Evolutionary conservation across 192 early-diverging fungal species (phyloP).

Genomic region (Phlyctochytrium arcticum): DNA sequence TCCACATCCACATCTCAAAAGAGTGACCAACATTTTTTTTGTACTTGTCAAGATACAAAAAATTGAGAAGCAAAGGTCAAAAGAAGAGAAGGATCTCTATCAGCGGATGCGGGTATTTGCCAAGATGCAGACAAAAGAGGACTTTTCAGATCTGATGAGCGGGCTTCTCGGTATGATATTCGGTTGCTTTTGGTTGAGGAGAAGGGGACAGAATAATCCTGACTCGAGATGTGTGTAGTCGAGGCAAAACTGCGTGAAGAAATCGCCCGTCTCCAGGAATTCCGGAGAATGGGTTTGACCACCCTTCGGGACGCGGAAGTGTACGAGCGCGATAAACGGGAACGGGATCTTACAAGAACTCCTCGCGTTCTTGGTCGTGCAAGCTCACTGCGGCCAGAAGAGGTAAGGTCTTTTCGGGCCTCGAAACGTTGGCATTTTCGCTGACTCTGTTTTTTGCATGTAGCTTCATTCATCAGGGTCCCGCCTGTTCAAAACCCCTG

Average conservation of each 20-base stretch:
- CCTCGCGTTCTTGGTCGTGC: too few relatives aligned
- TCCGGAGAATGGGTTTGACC: conserved; percentile 82
- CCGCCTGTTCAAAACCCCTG: too few relatives aligned
- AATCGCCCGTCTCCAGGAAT: conserved; percentile 86
- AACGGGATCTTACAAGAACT: conserved; percentile 11
- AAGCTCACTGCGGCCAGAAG: too few relatives aligned
- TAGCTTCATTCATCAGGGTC: too few relatives aligned
- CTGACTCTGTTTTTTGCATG: too few relatives aligned
- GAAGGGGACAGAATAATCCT: background rate
- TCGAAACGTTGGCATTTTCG: too few relatives aligned
- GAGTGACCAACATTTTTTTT: too few relatives aligned
- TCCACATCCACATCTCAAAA: too few relatives aligned
- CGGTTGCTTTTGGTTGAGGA: background rate
- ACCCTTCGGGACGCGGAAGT: conserved; percentile 67
- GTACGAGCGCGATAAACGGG: conserved; percentile 52
- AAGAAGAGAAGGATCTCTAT: conserved; percentile 85
- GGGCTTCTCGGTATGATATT: conserved; percentile 57
- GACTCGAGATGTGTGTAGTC: conserved; percentile 33
- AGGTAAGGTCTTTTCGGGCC: too few relatives aligned
- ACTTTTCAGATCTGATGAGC: conserved; percentile 74
- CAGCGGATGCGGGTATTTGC: conserved; percentile 81
- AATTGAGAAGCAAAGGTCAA: conserved; percentile 74
- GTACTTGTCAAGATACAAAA: conserved; percentile 51
- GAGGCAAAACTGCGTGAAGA: conserved; percentile 74
- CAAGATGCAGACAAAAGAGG: conserved; percentile 73